These are phyloP conservation scores for Diaporthe citrichinensis DNA, from an alignment of 2,329 filamentous ascomycete species.

Conservation along the genomic window DNA sequence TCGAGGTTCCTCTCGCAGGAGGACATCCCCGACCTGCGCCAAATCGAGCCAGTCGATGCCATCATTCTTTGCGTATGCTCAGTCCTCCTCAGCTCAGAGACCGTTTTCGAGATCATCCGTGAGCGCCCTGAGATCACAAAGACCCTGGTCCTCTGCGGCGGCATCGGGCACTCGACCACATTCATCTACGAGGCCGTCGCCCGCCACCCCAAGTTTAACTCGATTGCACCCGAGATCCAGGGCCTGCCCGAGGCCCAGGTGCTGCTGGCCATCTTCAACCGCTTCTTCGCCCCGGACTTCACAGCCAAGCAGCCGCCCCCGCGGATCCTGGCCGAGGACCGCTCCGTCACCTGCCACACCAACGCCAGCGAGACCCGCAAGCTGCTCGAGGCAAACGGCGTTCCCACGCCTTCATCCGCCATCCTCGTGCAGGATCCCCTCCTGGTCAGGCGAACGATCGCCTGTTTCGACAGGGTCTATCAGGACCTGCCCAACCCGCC, in stretches of 20 bases:
- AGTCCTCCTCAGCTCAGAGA: not conserved
- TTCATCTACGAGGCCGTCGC: conserved; percentile 18
- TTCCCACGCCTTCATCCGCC: not conserved
- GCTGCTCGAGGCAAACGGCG: not conserved
- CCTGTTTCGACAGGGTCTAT: conserved; percentile 7
- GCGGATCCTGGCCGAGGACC: conserved; percentile 8
- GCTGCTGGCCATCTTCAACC: conserved; percentile 5
- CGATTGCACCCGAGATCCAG: not conserved
- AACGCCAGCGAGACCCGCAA: conserved; percentile 18
- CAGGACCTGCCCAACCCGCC: conserved; percentile 6
- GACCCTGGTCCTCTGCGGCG: conserved; percentile 15
- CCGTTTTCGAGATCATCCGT: not conserved
- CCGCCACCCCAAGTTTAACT: conserved; percentile 9
- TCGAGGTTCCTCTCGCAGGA: conserved; percentile 17
- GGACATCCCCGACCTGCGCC: not conserved
- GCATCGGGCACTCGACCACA: conserved; percentile 10
- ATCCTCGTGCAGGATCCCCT: not conserved
- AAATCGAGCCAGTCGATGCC: not conserved
- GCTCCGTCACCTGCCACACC: conserved; percentile 4
- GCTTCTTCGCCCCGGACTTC: conserved; percentile 4
- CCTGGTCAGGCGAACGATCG: not conserved
- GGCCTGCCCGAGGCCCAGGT: conserved; percentile 2
- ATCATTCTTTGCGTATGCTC: conserved; percentile 7
- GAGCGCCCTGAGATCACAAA: conserved; percentile 11
- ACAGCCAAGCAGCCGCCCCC: not conserved